Evolutionary conservation across 371 early-diverging fungal genomes (phyloP).

Genomic region (Gilbertella persicaria): DNA sequence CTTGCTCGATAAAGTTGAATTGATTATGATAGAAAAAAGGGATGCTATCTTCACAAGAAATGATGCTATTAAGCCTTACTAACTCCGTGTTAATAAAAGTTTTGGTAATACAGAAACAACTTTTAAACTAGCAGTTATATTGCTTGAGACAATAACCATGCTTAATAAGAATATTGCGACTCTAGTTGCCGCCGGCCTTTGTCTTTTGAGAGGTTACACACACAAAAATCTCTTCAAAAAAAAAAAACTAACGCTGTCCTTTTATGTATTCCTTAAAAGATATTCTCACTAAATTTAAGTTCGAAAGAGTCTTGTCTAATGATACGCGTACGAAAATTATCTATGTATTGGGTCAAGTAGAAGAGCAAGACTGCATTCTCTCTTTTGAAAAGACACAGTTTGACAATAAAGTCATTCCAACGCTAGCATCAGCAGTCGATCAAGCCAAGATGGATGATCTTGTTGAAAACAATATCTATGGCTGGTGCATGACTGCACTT

Average conservation of each 20-base stretch:
- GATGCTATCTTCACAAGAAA: no score
- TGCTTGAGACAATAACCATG: no score
- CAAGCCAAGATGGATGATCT: constrained; percentile 24
- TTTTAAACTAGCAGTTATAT: no score
- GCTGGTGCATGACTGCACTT: constrained; percentile 52
- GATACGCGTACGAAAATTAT: constrained; percentile 43
- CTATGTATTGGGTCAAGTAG: constrained; percentile 33
- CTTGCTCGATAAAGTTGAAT: no score
- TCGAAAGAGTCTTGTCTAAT: constrained; percentile 37
- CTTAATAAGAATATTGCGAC: no score
- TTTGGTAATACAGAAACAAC: no score
- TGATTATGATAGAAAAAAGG: no score
- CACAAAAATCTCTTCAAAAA: neutral
- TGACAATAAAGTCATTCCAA: constrained; percentile 36
- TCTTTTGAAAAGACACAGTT: constrained; percentile 60
- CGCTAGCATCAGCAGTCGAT: constrained; percentile 10
- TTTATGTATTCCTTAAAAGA: constrained; percentile 2
- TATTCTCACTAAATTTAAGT: constrained; percentile 34
- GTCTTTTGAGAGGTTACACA: neutral
- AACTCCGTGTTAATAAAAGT: no score
- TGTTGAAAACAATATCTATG: constrained; percentile 65
- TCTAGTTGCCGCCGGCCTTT: no score
- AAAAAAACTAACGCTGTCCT: constrained; percentile 3
- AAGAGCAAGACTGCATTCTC: constrained; percentile 33
- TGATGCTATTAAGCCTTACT: no score